Conservation (phyloP, 805 yeast genomes). For the Wickerhamiella occidentalis region DNA sequence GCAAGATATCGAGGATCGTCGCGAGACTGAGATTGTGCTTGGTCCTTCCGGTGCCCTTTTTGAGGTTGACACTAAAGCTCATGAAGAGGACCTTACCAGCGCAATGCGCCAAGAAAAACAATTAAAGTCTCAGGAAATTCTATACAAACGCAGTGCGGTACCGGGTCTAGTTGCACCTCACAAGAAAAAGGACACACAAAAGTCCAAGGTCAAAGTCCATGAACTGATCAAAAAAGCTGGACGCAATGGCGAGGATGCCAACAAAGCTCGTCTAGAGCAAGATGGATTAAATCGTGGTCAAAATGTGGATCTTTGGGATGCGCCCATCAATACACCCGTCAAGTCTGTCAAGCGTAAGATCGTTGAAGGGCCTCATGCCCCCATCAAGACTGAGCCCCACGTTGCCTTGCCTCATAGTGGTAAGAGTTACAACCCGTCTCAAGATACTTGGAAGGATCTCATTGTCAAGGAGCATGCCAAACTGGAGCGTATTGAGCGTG, state of each 20-base stretch:
- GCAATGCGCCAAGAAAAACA: conserved; percentile 32
- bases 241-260: conserved; percentile 39
- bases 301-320: conserved; percentile 61
- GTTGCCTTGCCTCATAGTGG: conserved; percentile 62
- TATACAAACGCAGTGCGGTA: conserved; percentile 65
- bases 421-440: conserved; percentile 82
- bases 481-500: conserved; percentile 57
- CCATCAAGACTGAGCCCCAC: conserved; percentile 21
- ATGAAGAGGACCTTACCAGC: conserved; percentile 32
- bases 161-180: conserved; percentile 42
- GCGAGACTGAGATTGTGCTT: conserved; percentile 41
- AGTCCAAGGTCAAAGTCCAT: conserved; percentile 38
- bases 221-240: conserved; percentile 70
- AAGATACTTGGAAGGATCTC: conserved; percentile 67
- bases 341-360: conserved; percentile 9
- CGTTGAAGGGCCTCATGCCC: conserved; percentile 18
- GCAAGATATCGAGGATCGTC: conserved; percentile 49
- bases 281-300: conserved; percentile 47
- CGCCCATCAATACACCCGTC: conserved; percentile 12
- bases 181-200: conserved; percentile 24
- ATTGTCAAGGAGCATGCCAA: conserved; percentile 52
- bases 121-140: conserved; percentile 55
- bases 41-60: conserved; percentile 39
- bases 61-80: conserved; percentile 58
- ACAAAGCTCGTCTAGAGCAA: conserved; percentile 36